Conservation (phyloP, 2,329 filamentous ascomycete genomes). For the Chrysosporium queenslandicum region DNA sequence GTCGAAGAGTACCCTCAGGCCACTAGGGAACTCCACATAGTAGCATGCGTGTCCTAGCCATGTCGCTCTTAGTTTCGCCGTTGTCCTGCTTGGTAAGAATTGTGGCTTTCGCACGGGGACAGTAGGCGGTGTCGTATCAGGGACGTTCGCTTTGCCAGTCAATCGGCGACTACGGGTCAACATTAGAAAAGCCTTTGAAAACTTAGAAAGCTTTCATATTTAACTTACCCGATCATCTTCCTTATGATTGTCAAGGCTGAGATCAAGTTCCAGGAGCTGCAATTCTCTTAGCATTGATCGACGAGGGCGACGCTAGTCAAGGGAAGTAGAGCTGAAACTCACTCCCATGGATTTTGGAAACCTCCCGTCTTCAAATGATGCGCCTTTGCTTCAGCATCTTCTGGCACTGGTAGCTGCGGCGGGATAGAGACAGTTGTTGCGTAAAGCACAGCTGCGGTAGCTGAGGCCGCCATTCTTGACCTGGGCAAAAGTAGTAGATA, state of each 20-base stretch:
- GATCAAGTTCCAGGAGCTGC: conserved; percentile 21
- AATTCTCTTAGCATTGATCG: background rate
- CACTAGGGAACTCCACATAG: conserved; percentile 78
- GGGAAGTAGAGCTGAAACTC: conserved; percentile 13
- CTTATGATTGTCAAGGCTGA: conserved; percentile 6
- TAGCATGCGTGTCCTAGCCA: conserved; percentile 96
- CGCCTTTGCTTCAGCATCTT: conserved; percentile 32
- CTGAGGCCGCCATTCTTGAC: background rate
- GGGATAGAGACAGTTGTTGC: conserved; percentile 34
- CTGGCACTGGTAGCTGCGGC: conserved; percentile 27
- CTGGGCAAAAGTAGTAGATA: background rate
- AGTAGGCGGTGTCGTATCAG: conserved; percentile 55
- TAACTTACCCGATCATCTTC: conserved; percentile 10
- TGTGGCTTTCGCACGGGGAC: conserved; percentile 57
- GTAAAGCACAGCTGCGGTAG: conserved; percentile 31
- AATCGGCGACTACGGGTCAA: conserved; percentile 32
- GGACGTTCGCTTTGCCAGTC: conserved; percentile 43
- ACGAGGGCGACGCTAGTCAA: background rate
- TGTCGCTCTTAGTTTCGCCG: conserved; percentile 62
- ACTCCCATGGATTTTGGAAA: conserved; percentile 40
- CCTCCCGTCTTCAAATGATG: conserved; percentile 32
- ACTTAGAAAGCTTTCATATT: background rate
- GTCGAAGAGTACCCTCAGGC: conserved; percentile 82
- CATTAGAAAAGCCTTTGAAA: background rate
- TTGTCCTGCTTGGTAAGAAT: conserved; percentile 54